Evolutionary conservation across 2,329 filamentous ascomycete genomes (phyloP).

Genomic region (Neurospora crassa): DNA sequence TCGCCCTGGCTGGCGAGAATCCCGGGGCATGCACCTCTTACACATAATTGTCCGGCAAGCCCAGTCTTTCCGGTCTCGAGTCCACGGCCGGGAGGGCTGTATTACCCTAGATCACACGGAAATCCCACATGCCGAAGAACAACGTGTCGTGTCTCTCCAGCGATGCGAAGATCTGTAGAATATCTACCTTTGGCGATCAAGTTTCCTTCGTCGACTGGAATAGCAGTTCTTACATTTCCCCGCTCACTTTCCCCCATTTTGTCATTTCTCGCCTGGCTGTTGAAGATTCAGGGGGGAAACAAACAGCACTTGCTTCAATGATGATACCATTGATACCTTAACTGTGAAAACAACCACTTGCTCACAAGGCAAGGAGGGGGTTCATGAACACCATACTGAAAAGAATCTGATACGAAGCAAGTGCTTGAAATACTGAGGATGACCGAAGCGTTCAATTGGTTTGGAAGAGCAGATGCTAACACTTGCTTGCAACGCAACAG

Average conservation of each 20-base stretch:
- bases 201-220: neutral
- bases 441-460: neutral
- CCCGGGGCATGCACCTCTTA: neutral
- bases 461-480: neutral
- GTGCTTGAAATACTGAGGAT: neutral
- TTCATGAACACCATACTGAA: neutral
- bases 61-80: neutral
- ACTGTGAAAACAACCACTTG: neutral
- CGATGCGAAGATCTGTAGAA: neutral
- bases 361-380: neutral
- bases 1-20: neutral
- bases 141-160: neutral
- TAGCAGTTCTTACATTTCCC: neutral
- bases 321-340: neutral
- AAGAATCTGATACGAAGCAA: neutral
- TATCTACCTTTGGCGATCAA: neutral
- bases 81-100: neutral
- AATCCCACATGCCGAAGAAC: neutral
- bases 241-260: neutral
- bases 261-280: neutral
- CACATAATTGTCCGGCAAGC: neutral
- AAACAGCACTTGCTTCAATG: neutral
- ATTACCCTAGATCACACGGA: neutral
- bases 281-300: neutral
- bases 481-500: neutral